Evolutionary conservation across 805 yeast genomes (phyloP).

Genomic region (Tetrapisispora pingtungensis): DNA sequence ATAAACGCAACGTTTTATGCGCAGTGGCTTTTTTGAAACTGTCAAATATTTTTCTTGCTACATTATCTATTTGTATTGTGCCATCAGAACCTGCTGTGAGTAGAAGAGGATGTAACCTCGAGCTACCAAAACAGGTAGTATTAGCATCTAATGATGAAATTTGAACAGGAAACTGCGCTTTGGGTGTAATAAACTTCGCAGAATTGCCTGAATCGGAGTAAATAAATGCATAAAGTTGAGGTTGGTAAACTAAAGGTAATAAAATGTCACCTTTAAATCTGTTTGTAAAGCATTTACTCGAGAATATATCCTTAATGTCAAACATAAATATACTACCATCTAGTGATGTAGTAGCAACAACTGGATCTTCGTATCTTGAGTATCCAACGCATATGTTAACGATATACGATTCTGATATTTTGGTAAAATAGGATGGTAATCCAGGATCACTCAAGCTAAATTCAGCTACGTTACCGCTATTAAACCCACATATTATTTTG

Average conservation of each 20-base stretch:
- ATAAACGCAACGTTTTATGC: constrained; percentile 27
- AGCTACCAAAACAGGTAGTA: constrained; percentile 32
- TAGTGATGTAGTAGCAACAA: constrained; percentile 30
- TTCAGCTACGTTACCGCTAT: constrained; percentile 52
- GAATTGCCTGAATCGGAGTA: constrained; percentile 35
- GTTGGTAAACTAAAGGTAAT: constrained; percentile 23
- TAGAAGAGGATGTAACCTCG: constrained; percentile 38
- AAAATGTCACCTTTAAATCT: constrained; percentile 28
- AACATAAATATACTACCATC: constrained; percentile 35
- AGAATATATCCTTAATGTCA: constrained; percentile 28
- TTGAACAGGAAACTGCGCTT: constrained; percentile 29
- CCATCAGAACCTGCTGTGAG: constrained; percentile 45
- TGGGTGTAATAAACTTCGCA: constrained; percentile 29
- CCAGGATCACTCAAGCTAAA: constrained; percentile 30
- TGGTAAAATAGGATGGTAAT: constrained; percentile 32
- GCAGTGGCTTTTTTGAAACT: constrained; percentile 26
- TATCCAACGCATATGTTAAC: constrained; percentile 28
- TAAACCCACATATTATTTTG: constrained; percentile 45
- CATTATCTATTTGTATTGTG: constrained; percentile 32
- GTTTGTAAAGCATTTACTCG: constrained; percentile 23
- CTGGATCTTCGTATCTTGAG: constrained; percentile 28
- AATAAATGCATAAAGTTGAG: constrained; percentile 31
- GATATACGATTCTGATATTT: constrained; percentile 32
- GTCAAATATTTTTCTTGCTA: constrained; percentile 30
- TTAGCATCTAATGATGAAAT: constrained; percentile 35